Conservation (phyloP, 495 filamentous ascomycete genomes). For the Aspergillus affinis region DNA sequence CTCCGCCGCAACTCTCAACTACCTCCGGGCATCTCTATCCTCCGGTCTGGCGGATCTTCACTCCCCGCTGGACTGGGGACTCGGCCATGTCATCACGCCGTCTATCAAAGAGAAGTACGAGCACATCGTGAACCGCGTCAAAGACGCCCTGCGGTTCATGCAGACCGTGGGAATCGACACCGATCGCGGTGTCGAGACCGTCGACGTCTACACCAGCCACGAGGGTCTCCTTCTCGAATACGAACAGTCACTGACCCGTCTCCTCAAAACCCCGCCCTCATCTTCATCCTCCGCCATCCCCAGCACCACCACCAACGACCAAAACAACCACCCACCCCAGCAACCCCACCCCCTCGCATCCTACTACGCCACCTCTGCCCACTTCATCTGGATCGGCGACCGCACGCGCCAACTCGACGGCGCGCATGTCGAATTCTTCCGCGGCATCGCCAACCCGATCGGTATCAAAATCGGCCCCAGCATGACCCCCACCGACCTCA, state of each 20-base stretch:
- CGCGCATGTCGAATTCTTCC: conserved; percentile 96
- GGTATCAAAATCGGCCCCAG: conserved; percentile 94
- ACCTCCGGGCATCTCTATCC: conserved; percentile 76
- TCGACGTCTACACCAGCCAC: conserved; percentile 93
- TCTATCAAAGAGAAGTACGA: conserved; percentile 81
- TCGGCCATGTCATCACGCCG: conserved; percentile 88
- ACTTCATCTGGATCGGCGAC: conserved; percentile 98
- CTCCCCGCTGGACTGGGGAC: conserved; percentile 88
- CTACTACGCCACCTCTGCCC: conserved; percentile 88
- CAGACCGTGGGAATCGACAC: conserved; percentile 90
- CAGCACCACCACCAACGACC: conserved; percentile 1
- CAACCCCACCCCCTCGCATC: conserved; percentile 21
- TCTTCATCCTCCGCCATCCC: neutral
- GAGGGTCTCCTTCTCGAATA: conserved; percentile 95
- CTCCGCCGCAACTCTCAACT: conserved; percentile 90
- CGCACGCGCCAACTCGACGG: conserved; percentile 89
- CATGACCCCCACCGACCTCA: conserved; percentile 70
- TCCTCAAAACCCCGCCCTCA: conserved; percentile 61
- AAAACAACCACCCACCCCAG: conserved; percentile 10
- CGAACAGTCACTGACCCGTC: conserved; percentile 80
- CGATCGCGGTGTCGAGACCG: conserved; percentile 78
- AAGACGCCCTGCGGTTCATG: conserved; percentile 93
- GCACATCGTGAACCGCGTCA: conserved; percentile 77
- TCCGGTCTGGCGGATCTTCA: conserved; percentile 93
- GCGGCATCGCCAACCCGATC: conserved; percentile 91